Base-by-base conservation (phyloP, 768 basidiomycete genomes). In the Cubamyces sp. region DNA sequence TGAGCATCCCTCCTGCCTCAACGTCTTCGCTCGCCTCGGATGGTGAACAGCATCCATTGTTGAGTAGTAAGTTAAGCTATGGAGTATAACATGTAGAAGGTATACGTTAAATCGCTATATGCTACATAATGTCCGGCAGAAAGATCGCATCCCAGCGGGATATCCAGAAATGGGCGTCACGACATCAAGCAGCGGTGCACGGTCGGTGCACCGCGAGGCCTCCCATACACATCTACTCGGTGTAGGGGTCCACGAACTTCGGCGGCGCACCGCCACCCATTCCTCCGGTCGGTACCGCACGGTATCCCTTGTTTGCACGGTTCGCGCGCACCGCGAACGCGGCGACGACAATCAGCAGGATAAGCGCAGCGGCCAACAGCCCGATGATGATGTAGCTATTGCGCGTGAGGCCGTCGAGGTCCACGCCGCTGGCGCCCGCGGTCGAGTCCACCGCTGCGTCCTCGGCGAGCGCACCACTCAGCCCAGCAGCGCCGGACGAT, bases 301-400 rank as follows among this genome's bases (percentile, higher is more conserved):
- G 37, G 46, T 48, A 48, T 16, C 46, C 56, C 46, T 48, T 49
- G 28, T 46, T 48, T 34, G 46, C 45, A 8, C 46, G 30, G 46
- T 19, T 39, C 15, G 45, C 12, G 8, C 46, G 41, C 18, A 48
- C 46, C 1, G 47, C 53, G 15, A 56, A 23, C 6, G 39, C 60
- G 9, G 37, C 43, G 18, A 56, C 28, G 19, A 30, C 40, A 14
- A 61, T 55, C 16, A 61, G 53, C 15, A 61, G 45, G 6, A 55
- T 34, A 5, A 61, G 43, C 28, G 39, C 21, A 2, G 39, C 53
- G 21, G n/a, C 45, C 43, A 61, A n/a, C 19, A 56, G 30, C 30
- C 45, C 52, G 16, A 56, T 49, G 43, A 61, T 54, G 54, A 56
- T 61, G 37, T 49, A 54, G 11, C 25, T 37, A 28, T 52, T 51